Evolutionary conservation across 768 basidiomycete genomes (phyloP).

Genomic region (Tricholoma flavovirens): DNA sequence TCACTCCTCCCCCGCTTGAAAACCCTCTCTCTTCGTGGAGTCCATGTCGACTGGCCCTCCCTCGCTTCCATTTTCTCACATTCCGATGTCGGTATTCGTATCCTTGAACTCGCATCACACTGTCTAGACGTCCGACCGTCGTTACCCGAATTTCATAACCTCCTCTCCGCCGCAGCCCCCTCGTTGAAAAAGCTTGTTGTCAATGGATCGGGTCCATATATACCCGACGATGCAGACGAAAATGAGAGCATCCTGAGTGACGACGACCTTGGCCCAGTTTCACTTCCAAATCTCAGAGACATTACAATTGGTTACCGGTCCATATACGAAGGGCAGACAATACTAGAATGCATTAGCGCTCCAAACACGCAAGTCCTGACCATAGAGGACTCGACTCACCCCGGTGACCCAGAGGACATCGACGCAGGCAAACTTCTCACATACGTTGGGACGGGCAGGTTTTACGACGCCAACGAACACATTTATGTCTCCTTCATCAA

Average conservation of each 20-base stretch:
- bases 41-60: slow-evolving; percentile 49
- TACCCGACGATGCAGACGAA: slow-evolving; percentile 22
- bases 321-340: slow-evolving; percentile 27
- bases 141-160: slow-evolving; percentile 33
- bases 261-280: slow-evolving; percentile 24
- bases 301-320: slow-evolving; percentile 43
- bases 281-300: slow-evolving; percentile 32
- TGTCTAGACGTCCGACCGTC: slow-evolving; percentile 50
- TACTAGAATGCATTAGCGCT: slow-evolving; percentile 38
- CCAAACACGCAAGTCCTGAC: slow-evolving; percentile 31
- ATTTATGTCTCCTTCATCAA: slow-evolving; percentile 10
- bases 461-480: slow-evolving; percentile 14
- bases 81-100: slow-evolving; percentile 32
- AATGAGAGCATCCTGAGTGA: slow-evolving; percentile 5
- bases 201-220: slow-evolving; percentile 40
- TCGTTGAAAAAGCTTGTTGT: slow-evolving; percentile 39
- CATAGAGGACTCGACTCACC: slow-evolving; percentile 42
- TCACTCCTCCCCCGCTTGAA: slow-evolving; percentile 37
- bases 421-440: slow-evolving; percentile 34
- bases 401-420: slow-evolving; percentile 32
- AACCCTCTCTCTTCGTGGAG: slow-evolving; percentile 48
- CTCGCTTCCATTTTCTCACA: slow-evolving; percentile 33
- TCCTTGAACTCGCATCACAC: slow-evolving; percentile 49
- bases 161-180: slow-evolving; percentile 38
- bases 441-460: slow-evolving; percentile 31